Percentiles rank a stretch among this genome's conserved stretches.
These are phyloP conservation scores for Aureobasidium sp. DNA, from an alignment of 2,329 filamentous ascomycete species.

Conservation along the genomic window DNA sequence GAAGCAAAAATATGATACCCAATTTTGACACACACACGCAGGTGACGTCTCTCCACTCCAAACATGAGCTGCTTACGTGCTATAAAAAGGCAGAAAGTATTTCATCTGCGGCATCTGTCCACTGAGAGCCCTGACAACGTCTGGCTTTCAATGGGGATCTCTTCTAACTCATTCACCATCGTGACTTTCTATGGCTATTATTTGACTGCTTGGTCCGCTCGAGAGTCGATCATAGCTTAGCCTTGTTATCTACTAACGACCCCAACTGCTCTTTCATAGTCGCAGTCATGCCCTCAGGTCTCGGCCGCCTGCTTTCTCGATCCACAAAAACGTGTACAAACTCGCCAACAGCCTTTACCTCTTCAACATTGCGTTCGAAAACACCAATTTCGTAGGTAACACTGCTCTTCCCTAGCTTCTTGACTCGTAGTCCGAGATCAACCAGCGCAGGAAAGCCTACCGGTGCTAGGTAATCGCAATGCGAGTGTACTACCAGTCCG, in stretches of 20 bases:
- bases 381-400: constrained; percentile 86
- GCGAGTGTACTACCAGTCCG: constrained; percentile 76
- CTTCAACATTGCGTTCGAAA: constrained; percentile 66
- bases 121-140: background rate
- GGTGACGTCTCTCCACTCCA: background rate
- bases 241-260: constrained; percentile 22
- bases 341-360: constrained; percentile 75
- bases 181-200: background rate
- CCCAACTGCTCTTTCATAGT: constrained; percentile 44
- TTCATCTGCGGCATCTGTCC: background rate
- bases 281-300: constrained; percentile 54
- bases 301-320: constrained; percentile 61
- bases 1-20: constrained; percentile 5
- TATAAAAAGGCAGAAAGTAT: background rate
- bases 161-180: too few species aligned
- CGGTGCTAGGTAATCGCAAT: constrained; percentile 77
- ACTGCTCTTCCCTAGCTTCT: constrained; percentile 76
- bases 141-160: background rate
- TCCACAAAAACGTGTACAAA: constrained; percentile 89
- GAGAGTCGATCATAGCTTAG: constrained; percentile 16
- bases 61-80: background rate
- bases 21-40: background rate
- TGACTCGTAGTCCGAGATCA: constrained; percentile 74
- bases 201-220: background rate
- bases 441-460: constrained; percentile 75